Percentiles rank a stretch among this genome's conserved stretches.
Evolutionary conservation across 1,284 basidiomycete species (phyloP).

Genomic region (Sporisorium graminicola): DNA sequence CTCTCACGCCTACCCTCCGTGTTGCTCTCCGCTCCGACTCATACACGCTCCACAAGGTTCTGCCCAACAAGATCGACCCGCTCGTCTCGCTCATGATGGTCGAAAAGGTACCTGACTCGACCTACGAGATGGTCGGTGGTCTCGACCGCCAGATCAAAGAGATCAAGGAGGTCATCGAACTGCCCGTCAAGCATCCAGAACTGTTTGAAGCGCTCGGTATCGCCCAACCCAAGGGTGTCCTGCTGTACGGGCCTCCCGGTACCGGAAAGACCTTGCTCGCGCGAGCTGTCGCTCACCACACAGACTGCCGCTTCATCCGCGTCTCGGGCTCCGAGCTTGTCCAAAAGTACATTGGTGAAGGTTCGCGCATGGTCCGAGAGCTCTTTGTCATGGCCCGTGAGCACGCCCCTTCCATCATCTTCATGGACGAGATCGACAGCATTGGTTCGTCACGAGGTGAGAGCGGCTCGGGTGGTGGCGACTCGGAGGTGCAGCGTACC

Average conservation of each 20-base stretch:
- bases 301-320: slow-evolving; percentile 97
- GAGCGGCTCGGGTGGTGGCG: slow-evolving; percentile 79
- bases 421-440: slow-evolving; percentile 99
- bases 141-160: slow-evolving; percentile 98
- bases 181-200: slow-evolving; percentile 98
- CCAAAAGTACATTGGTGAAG: slow-evolving; percentile 99
- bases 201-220: slow-evolving; percentile 96
- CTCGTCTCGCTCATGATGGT: slow-evolving; percentile 83
- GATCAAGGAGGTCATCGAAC: slow-evolving; percentile 98
- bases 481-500: slow-evolving; percentile 96
- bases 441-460: slow-evolving; percentile 95
- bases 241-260: slow-evolving; percentile 68
- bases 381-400: slow-evolving; percentile 98
- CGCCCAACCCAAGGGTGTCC: slow-evolving; percentile 85
- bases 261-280: slow-evolving; percentile 69
- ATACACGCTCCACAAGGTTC: slow-evolving; percentile 76
- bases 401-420: slow-evolving; percentile 98
- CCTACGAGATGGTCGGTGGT: slow-evolving; percentile 99
- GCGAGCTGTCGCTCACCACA: slow-evolving; percentile 79
- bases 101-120: slow-evolving; percentile 99
- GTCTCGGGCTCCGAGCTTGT: slow-evolving; percentile 95
- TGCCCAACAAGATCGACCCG: slow-evolving; percentile 69
- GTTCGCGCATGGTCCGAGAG: slow-evolving; percentile 82
- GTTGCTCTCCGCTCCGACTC: slow-evolving; percentile 96
- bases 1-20: slow-evolving; percentile 87